These are phyloP conservation scores for Paecilomyces sp. DNA, from an alignment of 2,329 filamentous ascomycete genomes.

Conservation along the genomic window DNA sequence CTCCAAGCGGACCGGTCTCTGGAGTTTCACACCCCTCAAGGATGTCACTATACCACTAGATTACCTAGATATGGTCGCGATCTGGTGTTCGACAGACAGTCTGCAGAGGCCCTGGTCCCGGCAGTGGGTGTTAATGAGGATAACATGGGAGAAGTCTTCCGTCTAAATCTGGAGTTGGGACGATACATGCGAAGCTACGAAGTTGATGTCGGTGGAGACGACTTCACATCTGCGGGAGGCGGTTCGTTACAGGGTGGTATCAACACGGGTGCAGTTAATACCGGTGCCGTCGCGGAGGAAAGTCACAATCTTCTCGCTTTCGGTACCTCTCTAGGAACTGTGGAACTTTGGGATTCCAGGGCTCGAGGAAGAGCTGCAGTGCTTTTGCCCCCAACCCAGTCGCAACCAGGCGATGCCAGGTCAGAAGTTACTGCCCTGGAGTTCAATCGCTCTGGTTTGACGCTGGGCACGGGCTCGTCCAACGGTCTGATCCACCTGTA, in stretches of 20 bases:
- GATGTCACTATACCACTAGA: constrained; percentile 81
- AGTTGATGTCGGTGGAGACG: constrained; percentile 80
- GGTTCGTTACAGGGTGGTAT: constrained; percentile 81
- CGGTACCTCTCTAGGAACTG: constrained; percentile 87
- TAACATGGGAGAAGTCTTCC: constrained; percentile 84
- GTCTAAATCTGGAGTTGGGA: constrained; percentile 84
- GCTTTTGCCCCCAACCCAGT: constrained; percentile 50
- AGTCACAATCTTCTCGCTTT: constrained; percentile 90
- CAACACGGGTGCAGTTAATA: constrained; percentile 77
- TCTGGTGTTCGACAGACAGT: constrained; percentile 72
- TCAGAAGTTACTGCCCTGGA: constrained; percentile 77
- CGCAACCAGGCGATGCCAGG: constrained; percentile 31
- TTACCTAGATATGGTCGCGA: constrained; percentile 90
- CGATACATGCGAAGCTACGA: constrained; percentile 94
- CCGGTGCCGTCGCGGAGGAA: constrained; percentile 75
- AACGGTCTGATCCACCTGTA: constrained; percentile 84
- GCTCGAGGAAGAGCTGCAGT: constrained; percentile 75
- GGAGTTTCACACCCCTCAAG: constrained; percentile 85
- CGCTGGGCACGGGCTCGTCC: constrained; percentile 79
- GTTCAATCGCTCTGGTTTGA: constrained; percentile 77
- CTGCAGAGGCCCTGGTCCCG: constrained; percentile 79
- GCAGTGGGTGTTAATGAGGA: constrained; percentile 80
- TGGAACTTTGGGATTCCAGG: constrained; percentile 93
- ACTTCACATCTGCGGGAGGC: constrained; percentile 57
- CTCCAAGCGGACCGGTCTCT: constrained; percentile 85